phyloP scores from a whole-genome alignment of 1,139 yeast genomes.

The Blastobotrys capitulatus region DNA sequence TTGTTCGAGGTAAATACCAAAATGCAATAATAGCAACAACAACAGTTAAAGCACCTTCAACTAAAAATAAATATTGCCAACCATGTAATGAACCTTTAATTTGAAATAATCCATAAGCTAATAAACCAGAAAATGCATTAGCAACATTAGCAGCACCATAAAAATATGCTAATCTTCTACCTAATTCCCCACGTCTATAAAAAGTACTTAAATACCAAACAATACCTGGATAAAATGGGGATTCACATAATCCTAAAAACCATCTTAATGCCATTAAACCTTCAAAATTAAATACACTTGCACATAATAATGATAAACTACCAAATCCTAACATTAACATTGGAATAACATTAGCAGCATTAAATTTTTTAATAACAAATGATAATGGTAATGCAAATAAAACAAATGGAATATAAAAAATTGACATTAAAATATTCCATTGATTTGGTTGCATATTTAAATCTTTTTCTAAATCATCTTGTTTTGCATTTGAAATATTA shows the following conservation, averaged over 20 bases:
- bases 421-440: slow-evolving; percentile 51
- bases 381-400: slow-evolving; percentile 57
- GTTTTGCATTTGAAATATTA: slow-evolving; percentile 55
- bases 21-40: slow-evolving; percentile 36
- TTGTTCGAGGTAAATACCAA: slow-evolving; percentile 46
- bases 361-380: slow-evolving; percentile 42
- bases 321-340: slow-evolving; percentile 53
- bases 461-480: slow-evolving; percentile 53
- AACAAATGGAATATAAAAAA: slow-evolving; percentile 58
- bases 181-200: slow-evolving; percentile 31
- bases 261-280: slow-evolving; percentile 26
- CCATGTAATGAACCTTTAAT: slow-evolving; percentile 35
- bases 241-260: slow-evolving; percentile 31
- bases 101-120: slow-evolving; percentile 23
- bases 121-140: slow-evolving; percentile 34
- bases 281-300: slow-evolving; percentile 39
- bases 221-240: slow-evolving; percentile 31
- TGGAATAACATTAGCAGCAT: slow-evolving; percentile 46
- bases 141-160: slow-evolving; percentile 40
- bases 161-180: slow-evolving; percentile 53
- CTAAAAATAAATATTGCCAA: slow-evolving; percentile 37
- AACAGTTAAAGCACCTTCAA: slow-evolving; percentile 36
- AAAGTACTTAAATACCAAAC: slow-evolving; percentile 31
- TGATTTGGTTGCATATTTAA: slow-evolving; percentile 45
- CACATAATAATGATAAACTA: slow-evolving; percentile 52